Percentiles rank a stretch among this genome's conserved stretches.
These are phyloP conservation scores for Cladophialophora yegresii DNA, from an alignment of 2,329 filamentous ascomycete genomes.

Conservation along the genomic window DNA sequence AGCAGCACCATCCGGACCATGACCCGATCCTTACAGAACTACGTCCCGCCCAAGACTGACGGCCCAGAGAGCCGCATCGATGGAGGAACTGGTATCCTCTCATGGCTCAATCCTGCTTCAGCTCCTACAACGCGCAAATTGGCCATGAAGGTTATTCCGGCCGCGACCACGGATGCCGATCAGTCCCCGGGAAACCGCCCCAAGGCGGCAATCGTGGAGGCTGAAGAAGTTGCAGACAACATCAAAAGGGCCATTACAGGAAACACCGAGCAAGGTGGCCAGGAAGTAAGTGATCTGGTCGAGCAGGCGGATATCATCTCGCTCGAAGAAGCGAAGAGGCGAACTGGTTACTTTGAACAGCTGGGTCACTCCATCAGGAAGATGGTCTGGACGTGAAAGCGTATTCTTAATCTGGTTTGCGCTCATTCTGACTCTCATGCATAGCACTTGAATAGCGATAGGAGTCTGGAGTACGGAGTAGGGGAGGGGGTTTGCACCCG, in stretches of 20 bases:
- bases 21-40: conserved; percentile 70
- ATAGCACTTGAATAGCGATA: not conserved
- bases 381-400: conserved; percentile 72
- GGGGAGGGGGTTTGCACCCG: too few species aligned
- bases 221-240: conserved; percentile 70
- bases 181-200: not conserved
- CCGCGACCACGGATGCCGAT: conserved; percentile 19
- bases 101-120: conserved; percentile 42
- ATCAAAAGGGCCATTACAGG: conserved; percentile 67
- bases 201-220: conserved; percentile 48
- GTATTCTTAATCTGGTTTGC: not conserved
- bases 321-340: conserved; percentile 79
- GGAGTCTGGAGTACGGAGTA: not conserved
- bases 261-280: conserved; percentile 29
- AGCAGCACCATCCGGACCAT: conserved; percentile 80
- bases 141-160: conserved; percentile 48
- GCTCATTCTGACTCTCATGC: not conserved
- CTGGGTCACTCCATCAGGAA: conserved; percentile 89
- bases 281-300: conserved; percentile 43
- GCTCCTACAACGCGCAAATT: conserved; percentile 42
- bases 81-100: conserved; percentile 47
- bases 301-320: conserved; percentile 74
- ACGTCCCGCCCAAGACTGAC: conserved; percentile 51
- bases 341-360: conserved; percentile 82
- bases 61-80: conserved; percentile 29